These are phyloP conservation scores for Ulmus americana DNA, from an alignment of 331 rosid genomes.

Conservation along the genomic window DNA sequence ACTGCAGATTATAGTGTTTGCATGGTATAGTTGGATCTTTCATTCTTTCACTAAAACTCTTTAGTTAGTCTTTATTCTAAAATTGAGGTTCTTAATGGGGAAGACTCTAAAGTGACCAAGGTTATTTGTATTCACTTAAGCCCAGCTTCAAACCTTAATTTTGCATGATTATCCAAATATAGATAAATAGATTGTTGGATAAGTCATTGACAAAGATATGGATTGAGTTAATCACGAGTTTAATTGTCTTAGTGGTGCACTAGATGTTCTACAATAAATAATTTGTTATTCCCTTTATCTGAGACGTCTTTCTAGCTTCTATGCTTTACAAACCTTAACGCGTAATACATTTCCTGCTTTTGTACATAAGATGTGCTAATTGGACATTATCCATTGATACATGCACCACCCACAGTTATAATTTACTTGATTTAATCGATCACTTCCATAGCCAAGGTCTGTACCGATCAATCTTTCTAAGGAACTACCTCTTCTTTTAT, in stretches of 20 bases:
- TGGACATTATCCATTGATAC: slow-evolving; percentile 19
- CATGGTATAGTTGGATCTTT: not conserved
- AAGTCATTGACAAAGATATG: not conserved
- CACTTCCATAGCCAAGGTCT: slow-evolving; percentile 80
- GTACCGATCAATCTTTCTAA: slow-evolving; percentile 67
- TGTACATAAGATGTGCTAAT: slow-evolving; percentile 9
- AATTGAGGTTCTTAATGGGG: not conserved
- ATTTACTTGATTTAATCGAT: slow-evolving; percentile 58
- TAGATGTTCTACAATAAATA: not conserved
- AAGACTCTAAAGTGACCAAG: slow-evolving; percentile 2
- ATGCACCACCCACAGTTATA: slow-evolving; percentile 59
- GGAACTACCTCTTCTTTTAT: slow-evolving; percentile 34
- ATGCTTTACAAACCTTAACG: slow-evolving; percentile 5
- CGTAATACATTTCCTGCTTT: not conserved
- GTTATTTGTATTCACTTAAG: not conserved
- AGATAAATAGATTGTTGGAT: slow-evolving; percentile 1
- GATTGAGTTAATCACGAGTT: not conserved
- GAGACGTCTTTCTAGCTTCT: slow-evolving; percentile 14
- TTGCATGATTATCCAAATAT: too few relatives aligned
- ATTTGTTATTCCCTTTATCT: not conserved
- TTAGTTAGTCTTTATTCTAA: not conserved
- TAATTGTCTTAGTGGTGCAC: not conserved
- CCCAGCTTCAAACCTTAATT: not conserved
- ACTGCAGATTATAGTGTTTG: not conserved
- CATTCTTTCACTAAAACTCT: not conserved